Percentiles rank a stretch among this genome's conserved stretches.
Evolutionary conservation across 768 basidiomycete species (phyloP).

Genomic region (Amanita inopinata): DNA sequence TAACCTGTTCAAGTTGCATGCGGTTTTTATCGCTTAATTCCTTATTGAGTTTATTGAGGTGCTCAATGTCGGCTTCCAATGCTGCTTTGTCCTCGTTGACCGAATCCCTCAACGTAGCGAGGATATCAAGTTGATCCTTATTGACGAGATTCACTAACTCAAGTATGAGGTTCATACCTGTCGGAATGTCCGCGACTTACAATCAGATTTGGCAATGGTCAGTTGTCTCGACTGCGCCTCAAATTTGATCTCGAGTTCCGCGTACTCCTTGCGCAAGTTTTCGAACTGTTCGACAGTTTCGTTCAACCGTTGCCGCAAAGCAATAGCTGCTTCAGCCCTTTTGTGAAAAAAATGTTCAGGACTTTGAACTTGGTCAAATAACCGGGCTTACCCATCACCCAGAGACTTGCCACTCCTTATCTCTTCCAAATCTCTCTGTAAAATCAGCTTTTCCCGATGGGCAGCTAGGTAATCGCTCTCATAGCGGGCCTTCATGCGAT

Average conservation of each 20-base stretch:
- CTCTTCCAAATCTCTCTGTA: constrained; percentile 80
- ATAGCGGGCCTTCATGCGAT: constrained; percentile 80
- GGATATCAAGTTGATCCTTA: constrained; percentile 88
- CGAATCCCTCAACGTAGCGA: constrained; percentile 76
- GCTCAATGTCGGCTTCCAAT: constrained; percentile 59
- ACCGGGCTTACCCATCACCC: constrained; percentile 61
- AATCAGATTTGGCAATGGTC: constrained; percentile 75
- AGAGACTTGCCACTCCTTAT: constrained; percentile 79
- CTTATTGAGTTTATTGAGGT: constrained; percentile 55
- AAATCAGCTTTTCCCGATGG: constrained; percentile 72
- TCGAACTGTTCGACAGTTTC: constrained; percentile 83
- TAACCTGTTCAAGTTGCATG: constrained; percentile 87
- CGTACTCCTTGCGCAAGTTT: constrained; percentile 50
- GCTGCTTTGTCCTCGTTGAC: constrained; percentile 80
- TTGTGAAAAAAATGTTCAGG: constrained; percentile 2
- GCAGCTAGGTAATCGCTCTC: constrained; percentile 80
- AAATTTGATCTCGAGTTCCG: constrained; percentile 62
- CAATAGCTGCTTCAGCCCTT: constrained; percentile 81
- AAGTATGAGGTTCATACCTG: background rate
- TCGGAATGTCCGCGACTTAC: constrained; percentile 33
- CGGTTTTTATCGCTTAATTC: constrained; percentile 75
- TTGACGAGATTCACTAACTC: constrained; percentile 76
- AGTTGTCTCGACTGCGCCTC: constrained; percentile 58
- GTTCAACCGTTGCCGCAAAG: constrained; percentile 77
- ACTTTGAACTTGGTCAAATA: no score